These are phyloP conservation scores for Fomitopsis schrenkii DNA, from an alignment of 1,284 basidiomycete species.

Conservation along the genomic window DNA sequence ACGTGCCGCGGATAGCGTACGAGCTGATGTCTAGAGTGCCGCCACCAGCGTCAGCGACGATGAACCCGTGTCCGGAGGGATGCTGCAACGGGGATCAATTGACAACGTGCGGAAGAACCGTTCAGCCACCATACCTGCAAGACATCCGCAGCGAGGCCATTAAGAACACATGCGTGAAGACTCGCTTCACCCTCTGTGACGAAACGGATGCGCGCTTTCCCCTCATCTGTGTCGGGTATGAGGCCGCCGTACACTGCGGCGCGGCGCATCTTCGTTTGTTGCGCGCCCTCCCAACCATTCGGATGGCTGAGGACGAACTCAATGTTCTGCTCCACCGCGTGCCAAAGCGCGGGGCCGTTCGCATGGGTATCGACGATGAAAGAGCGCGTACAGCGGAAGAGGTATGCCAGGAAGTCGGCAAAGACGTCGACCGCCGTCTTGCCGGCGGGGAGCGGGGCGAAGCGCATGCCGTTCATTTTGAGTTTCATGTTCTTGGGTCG, in stretches of 20 bases:
- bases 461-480: slow-evolving; percentile 76
- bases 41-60: slow-evolving; percentile 76
- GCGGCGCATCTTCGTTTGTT: slow-evolving; percentile 72
- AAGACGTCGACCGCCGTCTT: slow-evolving; percentile 71
- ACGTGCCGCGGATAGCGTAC: slow-evolving; percentile 62
- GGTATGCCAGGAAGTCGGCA: slow-evolving; percentile 71
- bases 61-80: slow-evolving; percentile 66
- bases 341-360: slow-evolving; percentile 61
- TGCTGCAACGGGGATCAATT: slow-evolving; percentile 35
- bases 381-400: slow-evolving; percentile 64
- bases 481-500: slow-evolving; percentile 71
- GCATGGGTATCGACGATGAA: slow-evolving; percentile 77
- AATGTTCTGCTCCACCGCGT: slow-evolving; percentile 56
- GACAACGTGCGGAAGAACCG: background rate
- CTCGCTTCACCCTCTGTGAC: slow-evolving; percentile 80
- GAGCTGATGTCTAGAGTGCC: slow-evolving; percentile 77
- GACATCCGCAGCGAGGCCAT: slow-evolving; percentile 69
- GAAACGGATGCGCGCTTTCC: slow-evolving; percentile 65
- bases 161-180: slow-evolving; percentile 72
- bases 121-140: slow-evolving; percentile 45
- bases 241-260: slow-evolving; percentile 63
- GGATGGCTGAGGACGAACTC: slow-evolving; percentile 75
- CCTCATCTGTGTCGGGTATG: slow-evolving; percentile 67
- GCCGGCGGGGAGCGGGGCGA: slow-evolving; percentile 57
- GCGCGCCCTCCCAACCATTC: slow-evolving; percentile 79